These are phyloP conservation scores for Apiotrichum gracile DNA, from an alignment of 1,284 basidiomycete genomes.

Conservation along the genomic window DNA sequence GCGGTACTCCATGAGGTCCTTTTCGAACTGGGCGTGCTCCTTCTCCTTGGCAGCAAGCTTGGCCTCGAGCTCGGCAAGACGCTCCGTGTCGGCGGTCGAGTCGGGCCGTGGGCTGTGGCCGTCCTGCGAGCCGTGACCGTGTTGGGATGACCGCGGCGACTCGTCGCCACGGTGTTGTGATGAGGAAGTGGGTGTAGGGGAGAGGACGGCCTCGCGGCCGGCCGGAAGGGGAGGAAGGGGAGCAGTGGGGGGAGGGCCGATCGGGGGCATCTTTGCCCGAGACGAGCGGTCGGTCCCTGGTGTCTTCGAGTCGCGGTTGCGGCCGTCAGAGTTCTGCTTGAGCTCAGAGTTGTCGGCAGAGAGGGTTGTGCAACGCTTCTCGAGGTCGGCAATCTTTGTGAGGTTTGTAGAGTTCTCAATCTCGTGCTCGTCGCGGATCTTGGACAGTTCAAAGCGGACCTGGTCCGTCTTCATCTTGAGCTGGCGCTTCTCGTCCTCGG, in stretches of 20 bases:
- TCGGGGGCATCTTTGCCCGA: slow-evolving; percentile 29
- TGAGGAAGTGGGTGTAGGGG: slow-evolving; percentile 14
- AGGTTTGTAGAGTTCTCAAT: slow-evolving; percentile 26
- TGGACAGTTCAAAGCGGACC: slow-evolving; percentile 38
- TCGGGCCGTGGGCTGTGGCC: slow-evolving; percentile 12
- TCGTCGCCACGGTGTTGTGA: slow-evolving; percentile 12
- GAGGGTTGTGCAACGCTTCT: slow-evolving; percentile 13
- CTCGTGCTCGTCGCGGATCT: slow-evolving; percentile 36
- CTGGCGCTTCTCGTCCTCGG: slow-evolving; percentile 40
- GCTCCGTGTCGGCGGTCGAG: slow-evolving; percentile 10
- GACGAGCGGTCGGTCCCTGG: slow-evolving; percentile 11
- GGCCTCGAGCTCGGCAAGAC: slow-evolving; percentile 9
- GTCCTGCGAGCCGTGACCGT: slow-evolving; percentile 8
- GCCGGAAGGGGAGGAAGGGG: slow-evolving; percentile 38
- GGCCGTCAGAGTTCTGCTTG: slow-evolving; percentile 12
- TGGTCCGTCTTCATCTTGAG: slow-evolving; percentile 44
- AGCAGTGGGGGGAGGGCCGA: slow-evolving; percentile 39
- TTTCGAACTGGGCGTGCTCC: slow-evolving; percentile 18
- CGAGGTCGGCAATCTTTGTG: slow-evolving; percentile 30
- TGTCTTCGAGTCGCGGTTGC: slow-evolving; percentile 27
- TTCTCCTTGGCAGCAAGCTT: slow-evolving; percentile 12
- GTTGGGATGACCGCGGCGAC: slow-evolving; percentile 8
- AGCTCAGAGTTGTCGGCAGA: slow-evolving; percentile 15
- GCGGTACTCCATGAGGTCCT: slow-evolving; percentile 22
- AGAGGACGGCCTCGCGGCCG: slow-evolving; percentile 17